These are phyloP conservation scores for Apiotrichum mycotoxinovorans DNA, from an alignment of 1,284 basidiomycete genomes.

Conservation along the genomic window DNA sequence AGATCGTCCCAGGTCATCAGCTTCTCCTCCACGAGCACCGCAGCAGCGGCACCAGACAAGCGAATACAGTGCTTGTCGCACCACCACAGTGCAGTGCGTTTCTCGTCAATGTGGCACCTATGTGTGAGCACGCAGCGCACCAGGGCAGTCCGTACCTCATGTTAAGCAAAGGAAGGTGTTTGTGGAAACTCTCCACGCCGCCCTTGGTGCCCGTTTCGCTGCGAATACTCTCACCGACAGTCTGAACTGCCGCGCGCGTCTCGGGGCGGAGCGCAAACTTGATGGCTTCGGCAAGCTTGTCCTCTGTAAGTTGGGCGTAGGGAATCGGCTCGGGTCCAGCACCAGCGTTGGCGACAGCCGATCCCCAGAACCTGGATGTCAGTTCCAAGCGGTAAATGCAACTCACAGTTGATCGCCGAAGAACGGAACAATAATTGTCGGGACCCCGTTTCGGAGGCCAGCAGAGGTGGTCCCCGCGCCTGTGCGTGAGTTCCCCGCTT, in stretches of 20 bases:
- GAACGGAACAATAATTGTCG: slow-evolving; percentile 65
- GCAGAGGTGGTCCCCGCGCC: slow-evolving; percentile 64
- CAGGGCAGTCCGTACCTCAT: slow-evolving; percentile 53
- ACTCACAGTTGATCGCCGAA: slow-evolving; percentile 62
- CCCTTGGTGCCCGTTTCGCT: slow-evolving; percentile 56
- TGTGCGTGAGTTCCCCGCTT: slow-evolving; percentile 18
- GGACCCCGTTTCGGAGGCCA: slow-evolving; percentile 61
- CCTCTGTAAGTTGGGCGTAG: slow-evolving; percentile 55
- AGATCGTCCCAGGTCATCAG: slow-evolving; percentile 53
- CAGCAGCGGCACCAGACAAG: slow-evolving; percentile 58
- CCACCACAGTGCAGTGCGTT: slow-evolving; percentile 60
- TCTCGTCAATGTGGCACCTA: slow-evolving; percentile 59
- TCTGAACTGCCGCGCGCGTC: slow-evolving; percentile 55
- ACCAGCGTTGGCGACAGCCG: slow-evolving; percentile 62
- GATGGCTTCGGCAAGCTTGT: slow-evolving; percentile 59
- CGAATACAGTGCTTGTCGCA: slow-evolving; percentile 56
- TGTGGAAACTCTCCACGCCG: slow-evolving; percentile 60
- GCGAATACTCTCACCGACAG: slow-evolving; percentile 57
- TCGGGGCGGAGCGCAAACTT: slow-evolving; percentile 53
- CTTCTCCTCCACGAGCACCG: slow-evolving; percentile 54
- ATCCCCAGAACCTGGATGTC: slow-evolving; percentile 50
- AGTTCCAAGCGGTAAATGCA: slow-evolving; percentile 51
- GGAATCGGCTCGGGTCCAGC: slow-evolving; percentile 63
- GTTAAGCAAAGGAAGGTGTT: slow-evolving; percentile 60
- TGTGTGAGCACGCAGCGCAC: slow-evolving; percentile 1